These are phyloP conservation scores for Pleurotus salmoneostramineus DNA, from an alignment of 768 basidiomycete genomes.

Conservation along the genomic window DNA sequence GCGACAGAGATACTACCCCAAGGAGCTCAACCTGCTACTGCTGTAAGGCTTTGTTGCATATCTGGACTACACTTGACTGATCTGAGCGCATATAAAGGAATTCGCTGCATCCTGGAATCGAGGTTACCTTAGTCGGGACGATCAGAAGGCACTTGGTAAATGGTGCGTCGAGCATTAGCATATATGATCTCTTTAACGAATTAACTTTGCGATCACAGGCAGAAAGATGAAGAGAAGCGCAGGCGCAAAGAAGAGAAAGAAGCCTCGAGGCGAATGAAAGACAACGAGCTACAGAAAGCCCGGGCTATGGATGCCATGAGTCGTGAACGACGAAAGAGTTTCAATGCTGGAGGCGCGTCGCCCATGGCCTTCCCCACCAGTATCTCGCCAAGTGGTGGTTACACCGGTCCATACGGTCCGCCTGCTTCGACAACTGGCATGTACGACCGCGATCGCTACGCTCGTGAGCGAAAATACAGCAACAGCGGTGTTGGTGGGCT, in stretches of 20 bases:
- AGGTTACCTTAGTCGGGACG: slow-evolving; percentile 30
- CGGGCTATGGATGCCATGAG: slow-evolving; percentile 49
- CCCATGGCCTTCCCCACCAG: slow-evolving; percentile 27
- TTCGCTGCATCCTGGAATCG: slow-evolving; percentile 57
- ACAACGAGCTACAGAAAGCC: slow-evolving; percentile 49
- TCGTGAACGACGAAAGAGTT: slow-evolving; percentile 53
- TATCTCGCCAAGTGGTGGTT: slow-evolving; percentile 7
- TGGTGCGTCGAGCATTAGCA: slow-evolving; percentile 29
- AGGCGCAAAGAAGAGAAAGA: slow-evolving; percentile 44
- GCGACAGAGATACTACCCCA: slow-evolving; percentile 55
- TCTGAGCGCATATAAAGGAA: slow-evolving; percentile 33
- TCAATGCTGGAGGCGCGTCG: slow-evolving; percentile 35
- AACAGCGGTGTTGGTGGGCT: slow-evolving; percentile 23
- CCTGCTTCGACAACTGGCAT: slow-evolving; percentile 17
- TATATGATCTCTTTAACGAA: slow-evolving; percentile 4
- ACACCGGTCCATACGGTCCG: slow-evolving; percentile 10
- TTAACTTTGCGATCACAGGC: slow-evolving; percentile 27
- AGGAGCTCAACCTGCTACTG: slow-evolving; percentile 56
- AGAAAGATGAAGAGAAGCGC: slow-evolving; percentile 40
- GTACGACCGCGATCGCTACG: slow-evolving; percentile 14
- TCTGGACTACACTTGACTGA: slow-evolving; percentile 6
- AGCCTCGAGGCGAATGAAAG: slow-evolving; percentile 40
- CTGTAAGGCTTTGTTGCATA: slow-evolving; percentile 27
- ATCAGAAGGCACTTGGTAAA: slow-evolving; percentile 37
- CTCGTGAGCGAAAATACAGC: slow-evolving; percentile 29